Conservation (phyloP, 108 stramenopile species). For the Epithemia pelagica region DNA sequence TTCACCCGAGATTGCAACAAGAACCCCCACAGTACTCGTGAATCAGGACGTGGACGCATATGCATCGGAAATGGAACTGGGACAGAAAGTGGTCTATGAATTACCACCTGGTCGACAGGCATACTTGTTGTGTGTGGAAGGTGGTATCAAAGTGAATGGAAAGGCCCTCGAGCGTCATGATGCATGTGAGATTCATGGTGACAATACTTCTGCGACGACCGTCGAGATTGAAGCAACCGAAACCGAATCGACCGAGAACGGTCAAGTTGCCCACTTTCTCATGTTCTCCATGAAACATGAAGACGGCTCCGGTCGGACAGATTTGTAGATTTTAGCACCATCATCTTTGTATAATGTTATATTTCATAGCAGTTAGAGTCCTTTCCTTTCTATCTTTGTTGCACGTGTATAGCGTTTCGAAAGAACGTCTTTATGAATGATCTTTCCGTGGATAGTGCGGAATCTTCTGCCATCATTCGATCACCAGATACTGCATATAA, state of each 20-base stretch:
- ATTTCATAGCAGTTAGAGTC: too few species aligned
- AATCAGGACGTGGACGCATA: slow-evolving; percentile 61
- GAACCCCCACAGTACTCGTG: slow-evolving; percentile 50
- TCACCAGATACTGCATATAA: background rate
- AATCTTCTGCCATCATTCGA: background rate
- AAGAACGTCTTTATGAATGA: background rate
- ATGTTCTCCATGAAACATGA: slow-evolving; percentile 40
- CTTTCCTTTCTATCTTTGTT: too few species aligned
- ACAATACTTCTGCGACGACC: slow-evolving; percentile 1
- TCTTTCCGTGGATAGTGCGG: background rate
- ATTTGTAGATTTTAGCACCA: slow-evolving; percentile 1
- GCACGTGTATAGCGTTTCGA: too few species aligned
- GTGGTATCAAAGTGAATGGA: slow-evolving; percentile 38
- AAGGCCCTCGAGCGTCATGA: slow-evolving; percentile 34
- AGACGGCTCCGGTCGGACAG: slow-evolving; percentile 29
- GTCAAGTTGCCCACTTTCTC: slow-evolving; percentile 40
- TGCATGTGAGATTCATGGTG: slow-evolving; percentile 43
- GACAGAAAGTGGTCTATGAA: slow-evolving; percentile 17
- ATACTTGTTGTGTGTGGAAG: slow-evolving; percentile 72
- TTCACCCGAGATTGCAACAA: background rate
- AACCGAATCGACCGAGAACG: slow-evolving; percentile 33
- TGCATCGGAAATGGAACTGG: slow-evolving; percentile 51
- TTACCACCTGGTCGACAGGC: slow-evolving; percentile 48
- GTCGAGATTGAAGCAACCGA: slow-evolving; percentile 31
- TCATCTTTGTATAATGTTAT: background rate